Base-by-base conservation (phyloP, 768 basidiomycete genomes). In the Mycena albidolilacea region DNA sequence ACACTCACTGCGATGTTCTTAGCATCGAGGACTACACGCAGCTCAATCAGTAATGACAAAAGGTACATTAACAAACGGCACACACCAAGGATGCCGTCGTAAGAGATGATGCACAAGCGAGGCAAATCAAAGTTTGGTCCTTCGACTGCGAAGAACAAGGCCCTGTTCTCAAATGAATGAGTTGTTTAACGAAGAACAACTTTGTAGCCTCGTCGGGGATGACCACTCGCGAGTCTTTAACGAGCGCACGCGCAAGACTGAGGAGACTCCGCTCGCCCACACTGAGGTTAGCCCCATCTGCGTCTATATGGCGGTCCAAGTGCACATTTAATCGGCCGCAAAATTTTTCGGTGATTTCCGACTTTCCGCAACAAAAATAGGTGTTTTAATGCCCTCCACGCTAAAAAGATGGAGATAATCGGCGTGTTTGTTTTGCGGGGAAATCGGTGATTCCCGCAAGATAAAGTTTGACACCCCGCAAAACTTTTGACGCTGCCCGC, bases 121-220 rank as follows among this genome's bases (percentile, higher is more conserved):
- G 95, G 79, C 92, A 94, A 23, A 95, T 81, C 21, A 95, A 84
- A 0, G 95, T 95, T 60, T 90, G 89, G 75, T 92, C 90, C 55
- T 81, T 84, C 84, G 96, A 96, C 80, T 92, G 88, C 5, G 82
- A 86, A 8, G 8, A 95, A 92, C 5, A 91, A 92, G 9, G 92
- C 92, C 83, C 78, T 81, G 59, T 38, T 48, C 38, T 38, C 41
- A 43, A 9, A 8, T 64, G 23, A 70, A 59, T 38, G 61, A 21
- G 38, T 35, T 38, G 14, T 38, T 5, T 54, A 3, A 43, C 9
- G 41, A 3, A 43, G 41, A 43, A 43, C 9, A 43, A 77, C 81
- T 68, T 58, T 83, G 86, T 95, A 0, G 93, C 94, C 84, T 95
- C 94, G 78, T 96, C 95, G 17, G 96, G 85, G 37, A 96, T 89